phyloP scores from a whole-genome alignment of 352 stramenopile genomes.

The Globisporangium ultimum region DNA sequence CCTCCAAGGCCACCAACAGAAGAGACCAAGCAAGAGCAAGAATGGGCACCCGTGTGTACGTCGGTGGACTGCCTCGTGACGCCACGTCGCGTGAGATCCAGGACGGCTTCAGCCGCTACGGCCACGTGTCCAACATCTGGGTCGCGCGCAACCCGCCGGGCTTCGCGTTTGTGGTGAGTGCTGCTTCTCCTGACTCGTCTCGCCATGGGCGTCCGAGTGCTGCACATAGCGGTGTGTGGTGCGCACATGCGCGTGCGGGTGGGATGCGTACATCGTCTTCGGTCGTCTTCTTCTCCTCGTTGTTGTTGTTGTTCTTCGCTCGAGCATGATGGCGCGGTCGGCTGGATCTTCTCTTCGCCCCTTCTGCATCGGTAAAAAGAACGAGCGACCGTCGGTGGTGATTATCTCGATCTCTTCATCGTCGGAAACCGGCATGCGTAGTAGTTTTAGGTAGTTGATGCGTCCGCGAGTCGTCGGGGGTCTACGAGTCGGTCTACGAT shows the following conservation, averaged over 20 bases:
- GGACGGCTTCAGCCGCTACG: slow-evolving; percentile 80
- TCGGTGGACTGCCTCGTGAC: slow-evolving; percentile 77
- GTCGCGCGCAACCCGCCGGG: slow-evolving; percentile 83
- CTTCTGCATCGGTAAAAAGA: background rate
- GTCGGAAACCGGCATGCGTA: no score
- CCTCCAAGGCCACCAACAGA: slow-evolving; percentile 3
- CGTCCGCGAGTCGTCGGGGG: no score
- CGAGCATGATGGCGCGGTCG: background rate
- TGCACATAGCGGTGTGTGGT: slow-evolving; percentile 31
- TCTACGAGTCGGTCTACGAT: background rate
- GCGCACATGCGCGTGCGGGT: slow-evolving; percentile 3
- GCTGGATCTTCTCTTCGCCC: no score
- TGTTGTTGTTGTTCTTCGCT: slow-evolving; percentile 5
- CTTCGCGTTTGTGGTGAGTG: slow-evolving; percentile 90
- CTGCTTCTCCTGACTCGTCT: slow-evolving; percentile 13
- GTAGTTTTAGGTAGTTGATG: no score
- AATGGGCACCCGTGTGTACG: slow-evolving; percentile 83
- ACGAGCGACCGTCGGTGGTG: background rate
- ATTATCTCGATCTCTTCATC: no score
- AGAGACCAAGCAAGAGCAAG: slow-evolving; percentile 17
- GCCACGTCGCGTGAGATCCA: slow-evolving; percentile 80
- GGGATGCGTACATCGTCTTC: background rate
- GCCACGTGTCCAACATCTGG: slow-evolving; percentile 86
- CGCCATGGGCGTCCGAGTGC: slow-evolving; percentile 3
- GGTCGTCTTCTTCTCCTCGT: slow-evolving; percentile 2